phyloP scores from a whole-genome alignment of 352 stramenopile species.

The Phytophthora macrochlamydospora region DNA sequence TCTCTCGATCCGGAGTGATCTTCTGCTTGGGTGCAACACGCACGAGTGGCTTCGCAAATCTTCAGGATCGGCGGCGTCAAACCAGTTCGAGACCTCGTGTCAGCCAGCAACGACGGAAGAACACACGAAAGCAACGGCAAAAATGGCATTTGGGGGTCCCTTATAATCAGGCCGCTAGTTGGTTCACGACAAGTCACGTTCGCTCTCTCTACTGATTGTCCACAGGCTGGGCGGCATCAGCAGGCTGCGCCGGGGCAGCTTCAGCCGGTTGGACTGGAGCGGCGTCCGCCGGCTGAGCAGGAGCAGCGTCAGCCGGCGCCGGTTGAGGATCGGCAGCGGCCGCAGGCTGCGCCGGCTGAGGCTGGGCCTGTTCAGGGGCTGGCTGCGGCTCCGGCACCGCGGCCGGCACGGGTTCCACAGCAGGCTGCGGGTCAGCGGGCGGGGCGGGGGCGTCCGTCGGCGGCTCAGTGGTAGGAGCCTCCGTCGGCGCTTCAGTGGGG shows the following conservation, averaged over 20 bases:
- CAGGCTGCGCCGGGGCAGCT: background rate
- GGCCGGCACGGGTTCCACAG: constrained; percentile 1
- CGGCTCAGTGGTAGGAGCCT: constrained; percentile 16
- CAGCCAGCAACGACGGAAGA: background rate
- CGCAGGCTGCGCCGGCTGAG: constrained; percentile 6
- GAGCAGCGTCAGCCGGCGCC: background rate
- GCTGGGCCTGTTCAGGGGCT: constrained; percentile 3
- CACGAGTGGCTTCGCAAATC: background rate
- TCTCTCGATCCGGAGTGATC: background rate
- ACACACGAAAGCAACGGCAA: background rate
- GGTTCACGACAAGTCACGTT: background rate
- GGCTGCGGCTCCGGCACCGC: background rate
- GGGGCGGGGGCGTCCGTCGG: constrained; percentile 1
- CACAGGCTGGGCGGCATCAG: background rate
- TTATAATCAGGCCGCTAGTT: background rate
- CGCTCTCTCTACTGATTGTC: constrained; percentile 2
- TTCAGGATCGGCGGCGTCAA: constrained; percentile 2
- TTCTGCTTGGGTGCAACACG: background rate
- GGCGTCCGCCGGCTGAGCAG: background rate
- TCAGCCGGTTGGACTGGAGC: constrained; percentile 2
- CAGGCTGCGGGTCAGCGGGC: constrained; percentile 1
- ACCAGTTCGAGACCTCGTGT: background rate
- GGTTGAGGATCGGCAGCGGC: no score
- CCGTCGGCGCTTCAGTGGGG: constrained; percentile 12
- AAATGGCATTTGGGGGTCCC: background rate